A percentile compares a stretch with the other conserved stretches of the same genome.
These are phyloP conservation scores for Rhizopogon vesiculosus DNA, from an alignment of 768 basidiomycete species.

Conservation along the genomic window DNA sequence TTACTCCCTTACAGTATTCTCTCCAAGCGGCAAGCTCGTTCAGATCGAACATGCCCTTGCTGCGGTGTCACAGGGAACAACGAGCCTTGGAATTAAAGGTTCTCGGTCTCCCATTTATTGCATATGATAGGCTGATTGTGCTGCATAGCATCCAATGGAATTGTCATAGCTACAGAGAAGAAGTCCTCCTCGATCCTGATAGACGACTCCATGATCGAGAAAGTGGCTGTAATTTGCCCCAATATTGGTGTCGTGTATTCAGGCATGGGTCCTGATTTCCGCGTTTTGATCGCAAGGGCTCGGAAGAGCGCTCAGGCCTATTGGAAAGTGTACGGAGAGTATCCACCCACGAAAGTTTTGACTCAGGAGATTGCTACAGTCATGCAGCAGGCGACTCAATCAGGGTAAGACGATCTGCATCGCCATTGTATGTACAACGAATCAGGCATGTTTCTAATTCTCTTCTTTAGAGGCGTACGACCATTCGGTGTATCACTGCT, in stretches of 20 bases:
- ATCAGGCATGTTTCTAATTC: conserved; percentile 29
- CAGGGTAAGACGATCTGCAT: conserved; percentile 60
- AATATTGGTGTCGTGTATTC: conserved; percentile 99
- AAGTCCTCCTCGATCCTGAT: conserved; percentile 97
- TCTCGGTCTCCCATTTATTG: conserved; percentile 13
- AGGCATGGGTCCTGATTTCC: conserved; percentile 99
- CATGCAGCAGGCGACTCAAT: conserved; percentile 99
- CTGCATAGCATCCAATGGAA: conserved; percentile 88
- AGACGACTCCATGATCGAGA: conserved; percentile 97
- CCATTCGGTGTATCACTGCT: conserved; percentile 98
- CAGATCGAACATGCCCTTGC: conserved; percentile 99
- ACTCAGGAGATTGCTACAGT: conserved; percentile 97
- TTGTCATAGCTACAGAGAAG: conserved; percentile 99
- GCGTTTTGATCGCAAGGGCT: conserved; percentile 89
- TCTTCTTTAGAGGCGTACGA: conserved; percentile 75
- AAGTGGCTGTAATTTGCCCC: conserved; percentile 94
- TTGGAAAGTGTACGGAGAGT: conserved; percentile 99
- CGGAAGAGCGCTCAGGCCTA: conserved; percentile 98
- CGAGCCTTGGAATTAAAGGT: conserved; percentile 99
- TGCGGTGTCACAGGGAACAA: conserved; percentile 92
- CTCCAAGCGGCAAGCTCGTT: conserved; percentile 96
- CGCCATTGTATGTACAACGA: conserved; percentile 5
- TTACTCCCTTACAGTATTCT: conserved; percentile 99
- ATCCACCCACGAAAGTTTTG: conserved; percentile 93
- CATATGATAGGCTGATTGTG: conserved; percentile 8